Percentiles rank a stretch among this genome's conserved stretches.
Evolutionary conservation across 257 asterid species (phyloP).

Genomic region (Solanum stenotomum): DNA sequence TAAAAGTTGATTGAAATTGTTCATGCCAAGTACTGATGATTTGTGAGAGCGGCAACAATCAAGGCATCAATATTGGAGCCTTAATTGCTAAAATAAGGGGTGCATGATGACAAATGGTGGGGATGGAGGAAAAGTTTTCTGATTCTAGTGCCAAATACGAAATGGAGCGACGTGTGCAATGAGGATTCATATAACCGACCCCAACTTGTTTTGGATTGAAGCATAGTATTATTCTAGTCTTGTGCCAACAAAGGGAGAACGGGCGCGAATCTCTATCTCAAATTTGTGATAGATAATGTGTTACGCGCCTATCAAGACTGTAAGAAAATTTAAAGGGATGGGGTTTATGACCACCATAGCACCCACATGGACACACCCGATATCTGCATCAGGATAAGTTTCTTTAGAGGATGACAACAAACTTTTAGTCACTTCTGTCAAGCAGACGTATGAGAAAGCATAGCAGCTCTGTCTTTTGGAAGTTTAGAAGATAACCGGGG

Average conservation of each 20-base stretch:
- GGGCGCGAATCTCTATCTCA: not conserved
- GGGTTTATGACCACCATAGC: not conserved
- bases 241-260: not conserved
- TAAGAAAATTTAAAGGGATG: not conserved
- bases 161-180: not conserved
- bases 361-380: not conserved
- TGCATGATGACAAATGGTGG: not conserved
- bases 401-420: not conserved
- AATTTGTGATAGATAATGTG: not conserved
- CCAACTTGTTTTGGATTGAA: not conserved
- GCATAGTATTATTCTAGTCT: not conserved
- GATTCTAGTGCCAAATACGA: not conserved
- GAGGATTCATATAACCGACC: not conserved
- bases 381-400: not conserved
- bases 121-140: not conserved
- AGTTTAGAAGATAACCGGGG: not conserved
- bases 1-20: not conserved
- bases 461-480: not conserved
- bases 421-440: not conserved
- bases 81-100: not conserved
- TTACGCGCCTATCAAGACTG: not conserved
- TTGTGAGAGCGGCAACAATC: not conserved
- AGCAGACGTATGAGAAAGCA: not conserved
- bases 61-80: not conserved
- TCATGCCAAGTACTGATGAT: not conserved